Evolutionary conservation across 2,329 filamentous ascomycete species (phyloP).

Genomic region (Calonectria pseudoreteaudii): DNA sequence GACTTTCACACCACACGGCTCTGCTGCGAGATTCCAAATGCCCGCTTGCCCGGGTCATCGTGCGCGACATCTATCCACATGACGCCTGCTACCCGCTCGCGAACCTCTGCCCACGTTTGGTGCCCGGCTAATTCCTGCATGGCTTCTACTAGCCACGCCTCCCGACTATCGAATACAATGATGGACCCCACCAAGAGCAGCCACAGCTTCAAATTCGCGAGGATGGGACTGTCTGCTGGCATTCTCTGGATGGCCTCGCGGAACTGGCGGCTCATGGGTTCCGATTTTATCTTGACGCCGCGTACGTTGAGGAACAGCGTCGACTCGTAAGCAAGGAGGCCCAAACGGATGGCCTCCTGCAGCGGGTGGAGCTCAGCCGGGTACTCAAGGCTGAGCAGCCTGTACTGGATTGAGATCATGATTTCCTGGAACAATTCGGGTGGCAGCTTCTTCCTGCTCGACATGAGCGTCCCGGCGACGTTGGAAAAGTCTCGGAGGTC

Average conservation of each 20-base stretch:
- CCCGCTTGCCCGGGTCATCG: conserved; percentile 29
- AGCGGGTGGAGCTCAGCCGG: conserved; percentile 15
- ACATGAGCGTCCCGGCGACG: conserved; percentile 38
- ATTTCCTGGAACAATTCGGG: conserved; percentile 45
- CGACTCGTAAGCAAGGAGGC: conserved; percentile 46
- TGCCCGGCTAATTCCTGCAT: conserved; percentile 26
- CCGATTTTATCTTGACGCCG: conserved; percentile 32
- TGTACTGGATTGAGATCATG: conserved; percentile 46
- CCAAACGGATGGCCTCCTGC: conserved; percentile 41
- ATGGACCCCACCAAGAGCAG: conserved; percentile 40
- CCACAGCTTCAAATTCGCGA: conserved; percentile 42
- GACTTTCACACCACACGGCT: background rate
- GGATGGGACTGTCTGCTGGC: background rate
- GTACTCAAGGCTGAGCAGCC: conserved; percentile 42
- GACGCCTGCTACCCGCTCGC: conserved; percentile 30
- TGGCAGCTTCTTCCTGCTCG: conserved; percentile 37
- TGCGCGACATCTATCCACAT: conserved; percentile 45
- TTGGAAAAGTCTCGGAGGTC: conserved; percentile 47
- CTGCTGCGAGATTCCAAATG: conserved; percentile 18
- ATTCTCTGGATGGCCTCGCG: conserved; percentile 28
- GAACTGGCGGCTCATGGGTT: conserved; percentile 25
- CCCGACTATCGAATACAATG: conserved; percentile 33
- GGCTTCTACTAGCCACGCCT: conserved; percentile 39
- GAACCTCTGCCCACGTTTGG: conserved; percentile 38
- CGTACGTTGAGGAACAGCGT: conserved; percentile 42